Evolutionary conservation across 2,329 filamentous ascomycete species (phyloP), one percentile per base, ranked within the genome.

Genomic region (Arthroderma sp.): DNA sequence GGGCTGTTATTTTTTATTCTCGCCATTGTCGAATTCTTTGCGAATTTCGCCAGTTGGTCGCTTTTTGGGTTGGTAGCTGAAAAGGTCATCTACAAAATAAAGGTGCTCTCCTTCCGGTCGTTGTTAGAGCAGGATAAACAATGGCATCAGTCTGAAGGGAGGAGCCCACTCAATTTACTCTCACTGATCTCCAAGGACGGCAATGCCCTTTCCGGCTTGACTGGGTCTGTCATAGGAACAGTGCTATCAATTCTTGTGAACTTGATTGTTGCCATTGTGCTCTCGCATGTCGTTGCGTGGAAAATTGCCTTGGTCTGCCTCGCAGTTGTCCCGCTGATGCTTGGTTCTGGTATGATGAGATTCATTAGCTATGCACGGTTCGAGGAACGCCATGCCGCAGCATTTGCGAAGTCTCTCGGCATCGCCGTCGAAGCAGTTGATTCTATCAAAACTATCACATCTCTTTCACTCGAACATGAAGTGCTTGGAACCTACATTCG

Each of bases 221-320:
- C 77, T 44, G 82, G 82, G 6, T 81, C 78, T 4, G 80, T 83
- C 34, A 69, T 85, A 44, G 81, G 82, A 4, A 83, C 78, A 0
- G 63, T 83, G 15, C 76, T 85, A 46, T 78, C 80, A 0, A 80
- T 83, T 22, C 52, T 73, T 3, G 72, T 85, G 49, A 85, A 83
- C 58, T 75, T 85, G 29, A 50, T 85, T 10, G 76, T 74, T 0
- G 80, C 78, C 1, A 78, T 85, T 44, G 74, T 82, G 29, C 57
- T 86, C 6, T 77, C 81, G 0, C 80, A 83, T 49, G 75, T 85
- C 38, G 69, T 87, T 39, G 80, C 80, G 2, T 87, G 83, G 83
- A 81, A 77, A 55, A 84, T 87, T 49, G 81, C 81, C 0, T 62
- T 87, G 9, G 82, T 87, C 3, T 81, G 80, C 44, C 67, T 87